phyloP scores from a whole-genome alignment of 106 monocot genomes.

The Dioscorea alata region DNA sequence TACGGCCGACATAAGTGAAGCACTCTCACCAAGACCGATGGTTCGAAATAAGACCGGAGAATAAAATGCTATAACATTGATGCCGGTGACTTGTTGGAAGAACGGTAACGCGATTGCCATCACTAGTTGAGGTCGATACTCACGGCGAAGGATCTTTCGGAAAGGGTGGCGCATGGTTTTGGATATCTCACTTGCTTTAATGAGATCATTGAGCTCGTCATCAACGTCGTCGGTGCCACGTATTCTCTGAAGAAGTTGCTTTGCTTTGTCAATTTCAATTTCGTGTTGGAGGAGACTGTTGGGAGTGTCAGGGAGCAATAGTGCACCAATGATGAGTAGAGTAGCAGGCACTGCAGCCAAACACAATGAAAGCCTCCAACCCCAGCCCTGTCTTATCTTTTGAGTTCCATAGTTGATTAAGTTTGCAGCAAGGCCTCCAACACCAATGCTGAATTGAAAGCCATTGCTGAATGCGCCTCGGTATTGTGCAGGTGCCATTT shows the following conservation, averaged over 20 bases:
- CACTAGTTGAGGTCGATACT: conserved; percentile 1
- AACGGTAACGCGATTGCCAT: conserved; percentile 2
- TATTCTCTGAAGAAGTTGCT: conserved; percentile 18
- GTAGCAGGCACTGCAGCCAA: conserved; percentile 25
- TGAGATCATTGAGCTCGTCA: conserved; percentile 31
- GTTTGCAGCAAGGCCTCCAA: conserved; percentile 25
- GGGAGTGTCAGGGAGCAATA: conserved; percentile 41
- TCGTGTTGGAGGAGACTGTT: conserved; percentile 41
- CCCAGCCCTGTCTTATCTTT: conserved; percentile 23
- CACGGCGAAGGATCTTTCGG: not conserved
- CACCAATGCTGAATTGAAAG: conserved; percentile 22
- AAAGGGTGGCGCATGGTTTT: not conserved
- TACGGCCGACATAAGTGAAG: conserved; percentile 3
- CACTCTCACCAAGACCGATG: conserved; percentile 3
- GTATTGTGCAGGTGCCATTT: conserved; percentile 31
- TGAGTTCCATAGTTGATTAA: conserved; percentile 39
- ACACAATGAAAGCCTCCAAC: conserved; percentile 35
- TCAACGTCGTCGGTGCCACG: conserved; percentile 35
- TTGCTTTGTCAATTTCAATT: conserved; percentile 12
- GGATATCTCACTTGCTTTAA: conserved; percentile 7
- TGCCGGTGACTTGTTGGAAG: conserved; percentile 7
- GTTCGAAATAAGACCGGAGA: conserved; percentile 4
- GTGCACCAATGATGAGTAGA: conserved; percentile 13
- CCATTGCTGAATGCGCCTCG: conserved; percentile 32
- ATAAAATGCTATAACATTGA: conserved; percentile 8